Base-by-base conservation (phyloP, 768 basidiomycete species). In the Russula griseocarnosa region DNA sequence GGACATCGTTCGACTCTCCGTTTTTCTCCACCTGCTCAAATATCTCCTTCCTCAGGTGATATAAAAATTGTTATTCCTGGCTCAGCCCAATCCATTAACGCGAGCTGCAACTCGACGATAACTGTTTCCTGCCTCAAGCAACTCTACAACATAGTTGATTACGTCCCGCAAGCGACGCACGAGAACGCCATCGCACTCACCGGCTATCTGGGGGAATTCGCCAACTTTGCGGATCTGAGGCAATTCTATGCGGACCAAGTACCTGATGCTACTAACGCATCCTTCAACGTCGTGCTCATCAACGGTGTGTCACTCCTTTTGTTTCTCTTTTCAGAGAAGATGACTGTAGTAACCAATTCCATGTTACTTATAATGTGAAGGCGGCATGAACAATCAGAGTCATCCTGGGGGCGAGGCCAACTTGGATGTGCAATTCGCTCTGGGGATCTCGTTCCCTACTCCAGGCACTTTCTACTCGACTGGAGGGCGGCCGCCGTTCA, bases 391-490 rank as follows among this genome's bases (percentile, higher is more conserved):
- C 69, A 78, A 79, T 62, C 87, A 91, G 70, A 82, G 72, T 0
- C 73, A 76, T 16, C 83, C 87, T 18, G 87, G 87, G 1, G 69
- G 62, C 4, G 90, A 92, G 71, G 88, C 87, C 3, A 79, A 86
- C 66, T 74, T 90, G 30, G 87, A 90, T 65, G 79, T 81, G 4
- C 86, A 89, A 69, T 86, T 84, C 71, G 85, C 81, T 1, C 85
- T 81, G 63, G 88, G 88, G 22, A 60, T 90, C 30, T 77, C 85
- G 5, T 81, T 80, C 70, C 87, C 87, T 1, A 87, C 81, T 7
- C 81, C 81, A 3, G 76, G 75, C 7, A 83, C 80, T 5, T 85
- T 85, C 67, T 88, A 77, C 67, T 82, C 86, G 0, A 89, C 87
- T 26, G 81, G 77, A 18, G 87, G 88, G 5, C 66, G 76, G 5